Evolutionary conservation across 108 stramenopile species (phyloP).

Genomic region (Fistulifera solaris): DNA sequence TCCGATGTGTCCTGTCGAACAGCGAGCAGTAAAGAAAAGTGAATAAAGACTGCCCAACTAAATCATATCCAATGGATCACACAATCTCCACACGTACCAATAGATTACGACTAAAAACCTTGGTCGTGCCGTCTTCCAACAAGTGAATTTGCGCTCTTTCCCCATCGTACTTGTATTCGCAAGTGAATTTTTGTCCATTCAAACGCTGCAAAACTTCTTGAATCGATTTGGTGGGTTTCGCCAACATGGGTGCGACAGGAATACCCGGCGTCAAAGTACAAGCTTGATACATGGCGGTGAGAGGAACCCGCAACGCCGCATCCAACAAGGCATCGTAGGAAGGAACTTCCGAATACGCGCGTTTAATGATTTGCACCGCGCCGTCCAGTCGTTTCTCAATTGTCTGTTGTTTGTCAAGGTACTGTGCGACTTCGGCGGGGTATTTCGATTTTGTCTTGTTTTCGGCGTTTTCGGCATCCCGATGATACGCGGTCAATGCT

Average conservation of each 20-base stretch:
- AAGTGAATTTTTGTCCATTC: conserved; percentile 85
- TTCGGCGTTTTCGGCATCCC: background rate
- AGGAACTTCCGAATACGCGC: conserved; percentile 94
- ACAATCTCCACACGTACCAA: conserved; percentile 5
- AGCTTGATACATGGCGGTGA: conserved; percentile 50
- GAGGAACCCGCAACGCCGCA: conserved; percentile 70
- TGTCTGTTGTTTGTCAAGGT: conserved; percentile 28
- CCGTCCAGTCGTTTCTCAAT: conserved; percentile 74
- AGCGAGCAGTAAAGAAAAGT: conserved; percentile 20
- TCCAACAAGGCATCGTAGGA: conserved; percentile 82
- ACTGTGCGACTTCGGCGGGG: conserved; percentile 34
- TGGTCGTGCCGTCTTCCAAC: conserved; percentile 64
- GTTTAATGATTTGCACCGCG: conserved; percentile 86
- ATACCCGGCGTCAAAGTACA: conserved; percentile 90
- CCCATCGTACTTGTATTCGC: conserved; percentile 99
- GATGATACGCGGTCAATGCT: conserved; percentile 27
- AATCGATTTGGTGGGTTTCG: conserved; percentile 94
- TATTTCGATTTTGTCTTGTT: background rate
- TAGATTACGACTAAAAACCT: conserved; percentile 88
- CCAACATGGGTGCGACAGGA: conserved; percentile 98
- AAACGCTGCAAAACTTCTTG: conserved; percentile 93
- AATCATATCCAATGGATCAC: too few species aligned
- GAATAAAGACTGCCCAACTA: too few species aligned
- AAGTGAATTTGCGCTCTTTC: conserved; percentile 98
- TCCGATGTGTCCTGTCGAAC: conserved; percentile 58